A percentile compares a stretch with the other conserved stretches of the same genome.
phyloP scores from a whole-genome alignment of 2,329 filamentous ascomycete genomes.

The Cadophora luteo-olivacea region DNA sequence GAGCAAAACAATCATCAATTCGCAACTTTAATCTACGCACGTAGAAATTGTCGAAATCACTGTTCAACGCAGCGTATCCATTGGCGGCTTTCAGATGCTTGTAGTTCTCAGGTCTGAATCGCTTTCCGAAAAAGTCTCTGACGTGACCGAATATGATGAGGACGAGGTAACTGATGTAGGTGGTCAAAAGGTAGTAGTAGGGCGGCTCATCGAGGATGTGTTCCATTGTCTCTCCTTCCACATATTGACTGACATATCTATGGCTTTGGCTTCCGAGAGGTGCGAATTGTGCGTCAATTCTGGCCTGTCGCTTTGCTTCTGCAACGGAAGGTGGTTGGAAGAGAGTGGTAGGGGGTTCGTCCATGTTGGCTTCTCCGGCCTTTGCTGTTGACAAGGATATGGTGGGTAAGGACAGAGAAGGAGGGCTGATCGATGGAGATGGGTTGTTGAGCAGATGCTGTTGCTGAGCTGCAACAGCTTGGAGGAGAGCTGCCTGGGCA shows the following conservation, averaged over 20 bases:
- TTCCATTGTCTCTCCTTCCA: slow-evolving; percentile 78
- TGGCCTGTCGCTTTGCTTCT: slow-evolving; percentile 77
- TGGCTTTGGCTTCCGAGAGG: slow-evolving; percentile 82
- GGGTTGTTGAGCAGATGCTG: slow-evolving; percentile 56
- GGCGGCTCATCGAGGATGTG: slow-evolving; percentile 94
- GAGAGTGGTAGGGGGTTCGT: slow-evolving; percentile 77
- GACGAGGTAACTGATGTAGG: slow-evolving; percentile 97
- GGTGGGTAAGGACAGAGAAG: slow-evolving; percentile 81
- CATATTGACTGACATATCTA: slow-evolving; percentile 87
- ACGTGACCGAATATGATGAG: slow-evolving; percentile 95
- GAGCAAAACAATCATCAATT: slow-evolving; percentile 95
- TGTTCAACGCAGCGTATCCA: slow-evolving; percentile 94
- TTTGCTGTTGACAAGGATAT: slow-evolving; percentile 91
- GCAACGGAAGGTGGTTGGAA: slow-evolving; percentile 89
- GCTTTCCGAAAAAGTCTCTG: slow-evolving; percentile 96
- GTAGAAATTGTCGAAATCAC: slow-evolving; percentile 99
- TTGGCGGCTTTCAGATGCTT: slow-evolving; percentile 81
- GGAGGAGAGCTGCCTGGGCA: slow-evolving; percentile 71
- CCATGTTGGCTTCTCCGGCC: slow-evolving; percentile 74
- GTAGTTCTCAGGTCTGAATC: slow-evolving; percentile 85
- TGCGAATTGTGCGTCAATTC: slow-evolving; percentile 88
- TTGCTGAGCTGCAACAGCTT: slow-evolving; percentile 66
- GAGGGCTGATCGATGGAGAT: slow-evolving; percentile 70
- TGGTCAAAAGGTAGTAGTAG: slow-evolving; percentile 96
- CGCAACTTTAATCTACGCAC: slow-evolving; percentile 89